Evolutionary conservation across 495 filamentous ascomycete genomes (phyloP), one percentile per base, ranked within the genome.

Genomic region (Parathielavia appendiculata): DNA sequence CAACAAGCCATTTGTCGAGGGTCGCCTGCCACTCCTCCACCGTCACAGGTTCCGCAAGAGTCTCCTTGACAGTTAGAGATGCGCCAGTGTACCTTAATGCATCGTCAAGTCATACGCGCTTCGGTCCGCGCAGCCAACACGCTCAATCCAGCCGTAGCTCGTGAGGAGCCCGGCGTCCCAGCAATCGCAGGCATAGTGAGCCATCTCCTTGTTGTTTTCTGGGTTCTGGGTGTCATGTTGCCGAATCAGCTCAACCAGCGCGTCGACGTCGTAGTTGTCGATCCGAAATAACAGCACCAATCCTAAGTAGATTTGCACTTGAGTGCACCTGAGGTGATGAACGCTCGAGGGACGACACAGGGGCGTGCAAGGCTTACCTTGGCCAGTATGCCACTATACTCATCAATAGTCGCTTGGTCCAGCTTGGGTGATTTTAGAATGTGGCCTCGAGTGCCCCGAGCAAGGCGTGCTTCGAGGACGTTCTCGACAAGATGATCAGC

Each of bases 131-230:
- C 85, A 88, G 40, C 85, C 49, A 8, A 51, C 47, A 84, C 38
- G 81, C 62, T 89, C 86, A 16, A 88, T 79, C 85, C 85, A 87
- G 55, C 85, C 85, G 66, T 86, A 87, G 17, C 47, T 32, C 47
- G 23, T 23, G 58, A 85, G 85, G 66, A 87, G 71, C 56, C 87
- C 85, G 14, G 83, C 85, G 69, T 88, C 85, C 84, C 84, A 87
- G 65, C 84, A 88, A 66, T 87, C 85, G 2, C 79, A 70, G 22
- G 85, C 85, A 56, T 86, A 88, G 67, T 87, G 85, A 17, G 85
- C 85, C 85, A 87, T 35, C 23, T 51, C 34, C 34, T 51, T 51
- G 34, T 39, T 39, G 19, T 10, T 51, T 19, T 51, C 49, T 16
- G 49, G 49, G 49, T 51, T 51, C 9, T 35, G n/a, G 19, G 39